A percentile compares a stretch with the other conserved stretches of the same genome.
These are phyloP conservation scores for Paraurostyla sp. DNA, from an alignment of 73 alveolate species.

Conservation along the genomic window DNA sequence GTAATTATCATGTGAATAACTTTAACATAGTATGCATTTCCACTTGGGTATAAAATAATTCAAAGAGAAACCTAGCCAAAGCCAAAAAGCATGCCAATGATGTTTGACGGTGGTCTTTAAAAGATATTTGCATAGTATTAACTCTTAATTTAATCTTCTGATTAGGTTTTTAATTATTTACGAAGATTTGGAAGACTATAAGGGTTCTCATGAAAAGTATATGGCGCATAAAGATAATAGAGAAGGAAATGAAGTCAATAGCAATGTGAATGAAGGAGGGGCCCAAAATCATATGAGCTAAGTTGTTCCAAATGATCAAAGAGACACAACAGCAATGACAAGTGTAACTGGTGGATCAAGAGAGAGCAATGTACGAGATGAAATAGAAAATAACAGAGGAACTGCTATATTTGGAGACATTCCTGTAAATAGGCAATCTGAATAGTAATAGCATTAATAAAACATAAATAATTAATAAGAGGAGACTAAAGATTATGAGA, in stretches of 20 bases:
- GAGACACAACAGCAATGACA: too few relatives aligned
- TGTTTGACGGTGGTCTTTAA: constrained; percentile 53
- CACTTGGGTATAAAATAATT: constrained; percentile 17
- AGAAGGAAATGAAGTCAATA: neutral
- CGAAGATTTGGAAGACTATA: constrained; percentile 46
- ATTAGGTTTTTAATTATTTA: constrained; percentile 26
- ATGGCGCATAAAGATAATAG: neutral
- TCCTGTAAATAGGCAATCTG: too few relatives aligned
- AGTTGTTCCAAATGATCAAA: too few relatives aligned
- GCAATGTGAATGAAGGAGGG: constrained; percentile 17
- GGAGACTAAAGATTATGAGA: too few relatives aligned
- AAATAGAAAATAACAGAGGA: too few relatives aligned
- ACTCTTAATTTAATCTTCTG: neutral
- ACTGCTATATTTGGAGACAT: too few relatives aligned
- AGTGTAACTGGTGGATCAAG: too few relatives aligned
- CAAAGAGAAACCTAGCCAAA: neutral
- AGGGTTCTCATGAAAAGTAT: constrained; percentile 1
- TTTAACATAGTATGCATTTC: constrained; percentile 26
- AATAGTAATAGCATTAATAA: too few relatives aligned
- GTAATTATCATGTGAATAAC: neutral
- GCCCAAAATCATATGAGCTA: too few relatives aligned
- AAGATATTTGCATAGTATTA: constrained; percentile 34
- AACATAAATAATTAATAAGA: too few relatives aligned
- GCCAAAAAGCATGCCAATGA: neutral
- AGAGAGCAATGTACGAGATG: too few relatives aligned